Base-by-base conservation (phyloP, 306 rosid species). In the Prunus dulcis region DNA sequence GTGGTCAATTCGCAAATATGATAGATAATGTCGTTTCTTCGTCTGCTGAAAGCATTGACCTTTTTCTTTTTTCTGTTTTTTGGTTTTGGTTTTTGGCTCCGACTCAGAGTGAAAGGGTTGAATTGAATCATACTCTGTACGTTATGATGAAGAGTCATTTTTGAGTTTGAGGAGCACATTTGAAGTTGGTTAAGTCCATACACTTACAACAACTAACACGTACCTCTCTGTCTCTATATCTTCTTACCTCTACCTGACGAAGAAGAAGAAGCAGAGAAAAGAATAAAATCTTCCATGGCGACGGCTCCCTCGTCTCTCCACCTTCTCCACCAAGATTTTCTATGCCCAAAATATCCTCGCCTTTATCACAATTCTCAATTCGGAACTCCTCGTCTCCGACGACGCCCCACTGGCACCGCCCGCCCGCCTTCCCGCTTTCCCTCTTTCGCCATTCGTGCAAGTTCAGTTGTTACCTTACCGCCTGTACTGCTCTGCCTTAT, bases 381-480 rank as follows among this genome's bases (percentile, higher is more conserved):
- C 69, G 79, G 71, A 80, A 82, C 82, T 81, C 80, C 77, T n/a
- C 79, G 30, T 75, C 74, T 50, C 64, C 79, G 82, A 15, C 55
- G 30, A 76, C 9, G 64, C 64, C 38, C 62, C 3, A 1, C 43
- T 38, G 43, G 43, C 43, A 38, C 43, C 43, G 43, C 9, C 43
- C 43, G 43, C 43, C 43, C 9, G 43, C 43, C 22, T 52, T 63
- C 67, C 45, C 60, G 57, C 53, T 64, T 20, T 76, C 82, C 19
- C 57, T 46, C 25, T 56, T 70, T 19, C 69, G 64, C 87, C 70
- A 68, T 83, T 66, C 83, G 84, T 12, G 92, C 93, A 6, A 88
- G 77, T 82, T 75, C 93, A 2, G 34, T 84, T 5, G 49, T 84
- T 63, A 78, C 79, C 52, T 57, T 76, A 3, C 85, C 87, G 2